Percentiles rank a stretch among this genome's conserved stretches.
Conservation (phyloP, 2,329 filamentous ascomycete genomes). For the Botrytis fragariae region DNA sequence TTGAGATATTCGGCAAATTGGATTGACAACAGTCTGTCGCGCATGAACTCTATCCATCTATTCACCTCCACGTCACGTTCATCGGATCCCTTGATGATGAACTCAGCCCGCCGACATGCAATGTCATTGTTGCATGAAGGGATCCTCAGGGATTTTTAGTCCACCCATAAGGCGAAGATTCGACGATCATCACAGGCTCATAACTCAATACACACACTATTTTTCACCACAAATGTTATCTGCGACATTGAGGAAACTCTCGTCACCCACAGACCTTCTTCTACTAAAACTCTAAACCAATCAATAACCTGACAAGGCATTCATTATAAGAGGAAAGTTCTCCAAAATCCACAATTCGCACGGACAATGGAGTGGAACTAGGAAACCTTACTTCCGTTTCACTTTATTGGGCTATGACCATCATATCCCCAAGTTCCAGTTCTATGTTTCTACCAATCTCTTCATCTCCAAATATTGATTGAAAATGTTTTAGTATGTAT, state of each 20-base stretch:
- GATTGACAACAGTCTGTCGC: background rate
- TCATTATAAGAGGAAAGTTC: background rate
- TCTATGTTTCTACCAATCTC: background rate
- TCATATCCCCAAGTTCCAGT: slow-evolving; percentile 1
- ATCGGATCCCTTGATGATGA: background rate
- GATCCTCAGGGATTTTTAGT: background rate
- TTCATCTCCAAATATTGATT: background rate
- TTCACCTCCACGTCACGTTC: background rate
- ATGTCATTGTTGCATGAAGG: slow-evolving; percentile 1
- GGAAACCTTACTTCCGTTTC: slow-evolving; percentile 5
- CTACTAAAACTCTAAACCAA: background rate
- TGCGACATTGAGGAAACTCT: slow-evolving; percentile 3
- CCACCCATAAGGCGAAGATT: background rate
- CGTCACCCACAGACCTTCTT: background rate
- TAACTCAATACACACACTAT: background rate
- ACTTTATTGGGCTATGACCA: slow-evolving; percentile 13
- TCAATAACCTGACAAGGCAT: slow-evolving; percentile 5
- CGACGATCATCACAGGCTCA: background rate
- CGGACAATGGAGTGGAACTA: background rate
- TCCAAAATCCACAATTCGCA: slow-evolving; percentile 3
- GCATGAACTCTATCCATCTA: background rate
- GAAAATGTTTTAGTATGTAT: background rate
- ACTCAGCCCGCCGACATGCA: background rate
- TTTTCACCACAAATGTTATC: background rate
- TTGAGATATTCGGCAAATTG: background rate